A percentile compares a stretch with the other conserved stretches of the same genome.
Evolutionary conservation across 129 eudicot species (phyloP).

Genomic region (Chrysanthemum seticuspe): DNA sequence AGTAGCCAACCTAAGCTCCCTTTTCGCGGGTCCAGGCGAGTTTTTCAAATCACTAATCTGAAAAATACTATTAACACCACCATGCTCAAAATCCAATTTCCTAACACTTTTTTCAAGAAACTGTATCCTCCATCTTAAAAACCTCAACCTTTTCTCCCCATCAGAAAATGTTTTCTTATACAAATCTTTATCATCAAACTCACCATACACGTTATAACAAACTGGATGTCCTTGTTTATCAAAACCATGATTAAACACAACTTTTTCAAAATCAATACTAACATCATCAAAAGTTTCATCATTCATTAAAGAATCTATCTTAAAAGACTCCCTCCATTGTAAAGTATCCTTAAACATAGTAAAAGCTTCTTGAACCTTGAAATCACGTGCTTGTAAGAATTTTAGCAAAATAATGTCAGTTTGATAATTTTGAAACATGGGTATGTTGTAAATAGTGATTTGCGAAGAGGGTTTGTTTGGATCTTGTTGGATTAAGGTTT

Average conservation of each 20-base stretch:
- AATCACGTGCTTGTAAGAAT: slow-evolving; percentile 72
- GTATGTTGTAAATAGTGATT: slow-evolving; percentile 69
- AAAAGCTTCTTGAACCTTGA: slow-evolving; percentile 63
- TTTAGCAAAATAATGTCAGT: slow-evolving; percentile 69
- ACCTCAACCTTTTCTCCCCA: slow-evolving; percentile 60
- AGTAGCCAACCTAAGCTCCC: slow-evolving; percentile 72
- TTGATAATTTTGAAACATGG: slow-evolving; percentile 60
- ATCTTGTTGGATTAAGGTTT: slow-evolving; percentile 27
- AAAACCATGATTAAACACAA: slow-evolving; percentile 68
- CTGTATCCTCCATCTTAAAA: slow-evolving; percentile 81
- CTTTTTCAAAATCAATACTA: slow-evolving; percentile 72
- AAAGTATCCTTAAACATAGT: slow-evolving; percentile 65
- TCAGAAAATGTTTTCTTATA: slow-evolving; percentile 68
- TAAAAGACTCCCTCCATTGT: slow-evolving; percentile 59
- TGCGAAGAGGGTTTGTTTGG: slow-evolving; percentile 23
- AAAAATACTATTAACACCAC: slow-evolving; percentile 63
- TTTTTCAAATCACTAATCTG: slow-evolving; percentile 82
- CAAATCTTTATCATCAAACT: slow-evolving; percentile 85
- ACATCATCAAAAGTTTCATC: slow-evolving; percentile 41
- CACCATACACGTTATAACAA: slow-evolving; percentile 83
- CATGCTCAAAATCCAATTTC: slow-evolving; percentile 69
- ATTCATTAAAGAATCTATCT: slow-evolving; percentile 45
- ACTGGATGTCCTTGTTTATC: slow-evolving; percentile 80
- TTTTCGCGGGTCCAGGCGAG: slow-evolving; percentile 79
- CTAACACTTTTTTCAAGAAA: slow-evolving; percentile 81